Conservation (phyloP, 169 alveolate genomes). For the Plasmodium gonderi region DNA sequence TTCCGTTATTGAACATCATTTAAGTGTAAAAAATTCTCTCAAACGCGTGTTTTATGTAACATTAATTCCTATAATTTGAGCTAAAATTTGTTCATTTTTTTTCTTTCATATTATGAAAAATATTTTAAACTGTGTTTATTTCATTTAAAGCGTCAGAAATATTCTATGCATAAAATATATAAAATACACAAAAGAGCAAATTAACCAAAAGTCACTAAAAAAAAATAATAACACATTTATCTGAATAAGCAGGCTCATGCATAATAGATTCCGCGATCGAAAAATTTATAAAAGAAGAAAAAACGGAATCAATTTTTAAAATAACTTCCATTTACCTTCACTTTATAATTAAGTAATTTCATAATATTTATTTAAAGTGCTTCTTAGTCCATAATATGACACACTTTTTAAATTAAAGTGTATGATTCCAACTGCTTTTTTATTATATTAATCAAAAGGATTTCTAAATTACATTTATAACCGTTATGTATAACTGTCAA, state of each 20-base stretch:
- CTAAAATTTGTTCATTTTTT: not conserved
- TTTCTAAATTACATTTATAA: not conserved
- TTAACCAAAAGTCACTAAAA: not conserved
- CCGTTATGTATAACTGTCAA: not conserved
- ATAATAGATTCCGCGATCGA: not conserved
- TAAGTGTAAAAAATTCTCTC: not conserved
- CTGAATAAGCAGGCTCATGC: not conserved
- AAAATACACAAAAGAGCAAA: not conserved
- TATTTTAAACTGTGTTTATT: not conserved
- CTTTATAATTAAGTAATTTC: not conserved
- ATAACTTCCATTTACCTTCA: not conserved
- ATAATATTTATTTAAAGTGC: no score
- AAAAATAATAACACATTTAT: not conserved
- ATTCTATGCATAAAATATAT: not conserved
- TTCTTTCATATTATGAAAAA: not conserved
- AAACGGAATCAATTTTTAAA: not conserved
- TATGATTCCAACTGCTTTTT: not conserved
- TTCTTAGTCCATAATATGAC: not conserved
- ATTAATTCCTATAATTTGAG: not conserved
- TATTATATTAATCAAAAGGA: not conserved
- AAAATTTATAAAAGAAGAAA: not conserved
- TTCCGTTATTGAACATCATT: not conserved
- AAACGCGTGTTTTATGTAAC: not conserved
- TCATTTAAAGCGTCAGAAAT: not conserved
- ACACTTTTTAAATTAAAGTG: not conserved